These are phyloP conservation scores for Globisporangium perplexum DNA, from an alignment of 352 stramenopile species.

Conservation along the genomic window DNA sequence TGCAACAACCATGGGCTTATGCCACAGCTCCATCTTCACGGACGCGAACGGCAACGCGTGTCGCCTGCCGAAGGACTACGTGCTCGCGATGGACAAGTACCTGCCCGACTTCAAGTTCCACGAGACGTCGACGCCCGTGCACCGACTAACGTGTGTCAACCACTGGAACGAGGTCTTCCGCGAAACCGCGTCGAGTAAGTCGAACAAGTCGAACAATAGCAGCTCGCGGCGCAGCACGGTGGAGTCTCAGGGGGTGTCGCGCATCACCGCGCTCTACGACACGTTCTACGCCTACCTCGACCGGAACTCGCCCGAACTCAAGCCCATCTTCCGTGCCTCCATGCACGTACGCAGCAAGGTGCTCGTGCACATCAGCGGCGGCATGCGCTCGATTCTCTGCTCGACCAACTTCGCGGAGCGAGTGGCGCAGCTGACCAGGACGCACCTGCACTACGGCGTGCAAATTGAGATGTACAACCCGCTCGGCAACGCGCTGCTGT, in stretches of 20 bases:
- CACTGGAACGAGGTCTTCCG: slow-evolving; percentile 40
- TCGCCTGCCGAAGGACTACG: slow-evolving; percentile 17
- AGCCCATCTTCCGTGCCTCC: slow-evolving; percentile 36
- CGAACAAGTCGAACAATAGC: slow-evolving; percentile 5
- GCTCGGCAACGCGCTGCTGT: slow-evolving; percentile 82
- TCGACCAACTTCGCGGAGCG: slow-evolving; percentile 53
- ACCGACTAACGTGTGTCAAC: slow-evolving; percentile 23
- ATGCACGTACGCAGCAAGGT: slow-evolving; percentile 74
- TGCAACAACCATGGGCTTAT: not conserved
- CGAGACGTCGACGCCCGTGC: slow-evolving; percentile 21
- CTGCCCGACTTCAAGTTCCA: slow-evolving; percentile 32
- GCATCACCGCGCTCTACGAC: slow-evolving; percentile 33
- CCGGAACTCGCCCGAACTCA: slow-evolving; percentile 32
- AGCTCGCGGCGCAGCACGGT: slow-evolving; percentile 16
- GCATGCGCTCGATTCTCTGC: slow-evolving; percentile 32
- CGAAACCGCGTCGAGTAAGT: slow-evolving; percentile 16
- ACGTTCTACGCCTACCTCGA: slow-evolving; percentile 44
- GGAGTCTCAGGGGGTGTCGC: slow-evolving; percentile 14
- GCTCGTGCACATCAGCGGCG: slow-evolving; percentile 80
- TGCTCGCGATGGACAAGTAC: slow-evolving; percentile 25
- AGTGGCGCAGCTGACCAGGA: slow-evolving; percentile 61
- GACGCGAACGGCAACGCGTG: slow-evolving; percentile 14
- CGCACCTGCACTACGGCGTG: slow-evolving; percentile 81
- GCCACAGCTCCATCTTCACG: slow-evolving; percentile 1
- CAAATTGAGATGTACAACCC: slow-evolving; percentile 85